A percentile compares a stretch with the other conserved stretches of the same genome.
Conservation (phyloP, 2,329 filamentous ascomycete species). For the Calonectria naviculata region DNA sequence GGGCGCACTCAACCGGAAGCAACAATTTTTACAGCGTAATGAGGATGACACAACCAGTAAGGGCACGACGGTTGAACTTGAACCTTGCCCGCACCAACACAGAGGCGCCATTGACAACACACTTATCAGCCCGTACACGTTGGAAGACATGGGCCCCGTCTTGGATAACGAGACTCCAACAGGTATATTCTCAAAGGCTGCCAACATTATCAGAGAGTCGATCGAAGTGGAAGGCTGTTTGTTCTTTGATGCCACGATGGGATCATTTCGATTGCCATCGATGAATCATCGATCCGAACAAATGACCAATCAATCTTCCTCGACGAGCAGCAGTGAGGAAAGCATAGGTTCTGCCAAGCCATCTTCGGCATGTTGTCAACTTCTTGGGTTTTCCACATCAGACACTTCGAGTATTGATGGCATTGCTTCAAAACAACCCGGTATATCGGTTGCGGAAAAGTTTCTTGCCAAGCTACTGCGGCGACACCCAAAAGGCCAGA, state of each 20-base stretch:
- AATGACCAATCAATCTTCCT: background rate
- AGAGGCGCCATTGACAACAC: too few species aligned
- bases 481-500: conserved; percentile 57
- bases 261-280: background rate
- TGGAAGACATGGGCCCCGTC: background rate
- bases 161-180: background rate
- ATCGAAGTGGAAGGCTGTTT: conserved; percentile 53
- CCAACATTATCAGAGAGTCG: conserved; percentile 54
- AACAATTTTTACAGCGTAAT: background rate
- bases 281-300: background rate
- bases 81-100: background rate
- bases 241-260: conserved; percentile 44
- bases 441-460: conserved; percentile 30
- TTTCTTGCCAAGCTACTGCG: conserved; percentile 54
- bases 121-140: background rate
- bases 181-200: conserved; percentile 54
- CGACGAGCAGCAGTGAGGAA: background rate
- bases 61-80: background rate
- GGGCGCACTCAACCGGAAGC: background rate
- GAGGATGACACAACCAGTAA: background rate
- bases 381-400: background rate
- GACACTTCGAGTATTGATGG: background rate
- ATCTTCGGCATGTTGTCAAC: background rate
- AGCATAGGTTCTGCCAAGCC: background rate
- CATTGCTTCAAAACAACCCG: background rate